Base-by-base conservation (phyloP, 495 filamentous ascomycete species). In the Parmelia sp. region DNA sequence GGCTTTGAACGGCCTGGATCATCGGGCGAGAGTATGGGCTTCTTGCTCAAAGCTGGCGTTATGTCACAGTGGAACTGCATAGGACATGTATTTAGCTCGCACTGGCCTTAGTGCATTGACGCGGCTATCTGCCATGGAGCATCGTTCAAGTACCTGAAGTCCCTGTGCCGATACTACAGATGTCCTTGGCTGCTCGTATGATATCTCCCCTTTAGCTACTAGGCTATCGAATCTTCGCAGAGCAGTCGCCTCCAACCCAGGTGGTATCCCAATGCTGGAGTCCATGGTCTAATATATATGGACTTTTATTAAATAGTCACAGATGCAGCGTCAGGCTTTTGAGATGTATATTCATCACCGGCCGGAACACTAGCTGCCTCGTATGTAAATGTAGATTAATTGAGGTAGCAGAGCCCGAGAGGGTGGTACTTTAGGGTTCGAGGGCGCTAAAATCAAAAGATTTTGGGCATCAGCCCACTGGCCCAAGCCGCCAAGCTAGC, bases 21-120 rank as follows among this genome's bases (percentile, higher is more conserved):
- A 35, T 68, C 65, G 35, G 66, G 56, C 19, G 66, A 35, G 17
- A 68, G 45, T n/a, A 69, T 57, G 4, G 67, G 67, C 39, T 69
- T 69, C 25, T 61, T 36, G 47, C 17, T 56, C n/a, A 69, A 59
- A 15, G 65, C 58, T 42, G 67, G 47, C 14, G 66, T 62, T 23
- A 60, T 64, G 42, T 58, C 58, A 57, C 29, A 69, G 17, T 67
- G 59, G 25, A 42, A 51, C 49, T 56, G 31, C 49, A 53, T 1
- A 21, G 8, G 27, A 6, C 15, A 19, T 31, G 14, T 29, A 27
- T 29, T 53, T 15, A 53, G 49, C 5, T 53, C 49, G 19, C 49
- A 31, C 5, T 19, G 23, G 49, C 27, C 11, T 27, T 19, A 17
- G 14, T 17, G 27, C 49, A 53, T 31, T 3, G 25, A 15, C 17